phyloP scores from a whole-genome alignment of 2,329 filamentous ascomycete species.

The Neonectria coccinea region DNA sequence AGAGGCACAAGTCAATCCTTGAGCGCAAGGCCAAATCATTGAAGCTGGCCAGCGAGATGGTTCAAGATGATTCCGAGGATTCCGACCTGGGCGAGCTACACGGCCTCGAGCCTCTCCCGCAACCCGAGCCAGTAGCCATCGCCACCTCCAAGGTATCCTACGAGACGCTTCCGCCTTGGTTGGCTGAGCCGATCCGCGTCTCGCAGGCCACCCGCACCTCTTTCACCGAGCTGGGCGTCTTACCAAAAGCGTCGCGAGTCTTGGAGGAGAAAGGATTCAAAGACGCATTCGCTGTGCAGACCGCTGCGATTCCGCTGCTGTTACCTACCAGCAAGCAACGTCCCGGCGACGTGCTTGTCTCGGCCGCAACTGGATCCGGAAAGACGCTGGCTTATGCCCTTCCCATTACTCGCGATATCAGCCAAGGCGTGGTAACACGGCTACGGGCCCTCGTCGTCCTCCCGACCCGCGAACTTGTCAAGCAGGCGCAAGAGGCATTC shows the following conservation, averaged over 20 bases:
- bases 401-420: conserved; percentile 83
- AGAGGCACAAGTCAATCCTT: conserved; percentile 63
- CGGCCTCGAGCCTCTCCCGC: conserved; percentile 84
- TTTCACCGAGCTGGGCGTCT: conserved; percentile 74
- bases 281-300: conserved; percentile 59
- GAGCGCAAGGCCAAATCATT: conserved; percentile 68
- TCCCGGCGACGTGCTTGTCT: conserved; percentile 85
- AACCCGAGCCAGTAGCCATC: conserved; percentile 74
- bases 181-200: conserved; percentile 79
- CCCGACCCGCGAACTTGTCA: conserved; percentile 90
- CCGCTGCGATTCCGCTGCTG: conserved; percentile 78
- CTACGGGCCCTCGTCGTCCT: conserved; percentile 87
- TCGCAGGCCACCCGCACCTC: conserved; percentile 68
- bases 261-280: conserved; percentile 70
- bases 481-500: conserved; percentile 83
- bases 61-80: conserved; percentile 49
- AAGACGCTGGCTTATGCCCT: conserved; percentile 94
- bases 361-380: conserved; percentile 93
- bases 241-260: conserved; percentile 67
- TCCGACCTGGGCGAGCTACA: conserved; percentile 63
- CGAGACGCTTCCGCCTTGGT: conserved; percentile 83
- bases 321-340: conserved; percentile 72
- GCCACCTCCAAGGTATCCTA: conserved; percentile 73
- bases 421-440: conserved; percentile 70
- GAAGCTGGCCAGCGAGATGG: conserved; percentile 58